phyloP scores from a whole-genome alignment of 768 basidiomycete genomes.

The Xerocomellus chrysenteron region DNA sequence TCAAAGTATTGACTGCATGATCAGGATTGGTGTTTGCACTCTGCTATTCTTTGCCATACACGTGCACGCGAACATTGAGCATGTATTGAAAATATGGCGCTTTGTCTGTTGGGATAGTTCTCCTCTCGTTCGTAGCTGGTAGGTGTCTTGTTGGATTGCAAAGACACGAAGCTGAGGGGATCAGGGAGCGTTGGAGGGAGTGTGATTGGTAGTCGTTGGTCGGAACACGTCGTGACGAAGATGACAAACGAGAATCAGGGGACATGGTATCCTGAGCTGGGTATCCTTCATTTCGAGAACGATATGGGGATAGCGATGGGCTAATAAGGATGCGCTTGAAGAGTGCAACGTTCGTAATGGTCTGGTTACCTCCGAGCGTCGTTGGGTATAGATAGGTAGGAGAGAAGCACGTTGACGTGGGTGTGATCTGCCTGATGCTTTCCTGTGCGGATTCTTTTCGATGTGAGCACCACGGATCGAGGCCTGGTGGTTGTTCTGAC shows the following conservation, averaged over 20 bases:
- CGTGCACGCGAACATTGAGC: slow-evolving; percentile 67
- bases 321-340: slow-evolving; percentile 63
- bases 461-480: slow-evolving; percentile 48
- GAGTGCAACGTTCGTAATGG: slow-evolving; percentile 57
- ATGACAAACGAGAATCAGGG: slow-evolving; percentile 48
- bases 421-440: slow-evolving; percentile 72
- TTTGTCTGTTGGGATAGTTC: slow-evolving; percentile 70
- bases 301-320: not conserved
- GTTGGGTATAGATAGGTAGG: slow-evolving; percentile 77
- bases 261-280: slow-evolving; percentile 61
- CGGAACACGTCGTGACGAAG: slow-evolving; percentile 46
- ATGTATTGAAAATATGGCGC: slow-evolving; percentile 65
- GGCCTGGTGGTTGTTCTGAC: not conserved
- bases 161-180: not conserved
- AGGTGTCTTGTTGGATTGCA: slow-evolving; percentile 13
- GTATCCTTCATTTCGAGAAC: slow-evolving; percentile 4
- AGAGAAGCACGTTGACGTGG: slow-evolving; percentile 58
- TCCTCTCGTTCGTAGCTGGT: slow-evolving; percentile 75
- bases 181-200: slow-evolving; percentile 52
- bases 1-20: slow-evolving; percentile 7
- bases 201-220: slow-evolving; percentile 44
- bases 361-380: slow-evolving; percentile 54
- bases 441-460: slow-evolving; percentile 69
- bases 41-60: slow-evolving; percentile 70
- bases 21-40: slow-evolving; percentile 71